These are phyloP conservation scores for Paulownia fortunei DNA, from an alignment of 257 asterid genomes.

Conservation along the genomic window DNA sequence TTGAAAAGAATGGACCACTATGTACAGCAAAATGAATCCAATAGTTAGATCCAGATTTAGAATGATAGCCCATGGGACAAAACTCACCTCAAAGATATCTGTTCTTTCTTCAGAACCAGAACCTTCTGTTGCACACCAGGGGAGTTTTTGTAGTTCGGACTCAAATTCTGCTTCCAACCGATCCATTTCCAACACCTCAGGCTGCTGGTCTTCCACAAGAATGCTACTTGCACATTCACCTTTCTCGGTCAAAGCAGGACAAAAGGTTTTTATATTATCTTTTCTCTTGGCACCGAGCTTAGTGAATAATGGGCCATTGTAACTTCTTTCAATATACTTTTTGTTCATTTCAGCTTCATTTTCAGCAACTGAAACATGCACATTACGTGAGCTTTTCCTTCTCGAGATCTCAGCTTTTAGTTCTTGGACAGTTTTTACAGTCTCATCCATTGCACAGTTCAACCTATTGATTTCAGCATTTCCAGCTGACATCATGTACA, in stretches of 20 bases:
- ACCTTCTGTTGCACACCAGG: slow-evolving; percentile 32
- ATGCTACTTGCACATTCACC: neutral
- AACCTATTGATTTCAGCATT: slow-evolving; percentile 60
- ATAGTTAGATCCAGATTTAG: neutral
- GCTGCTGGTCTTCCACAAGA: slow-evolving; percentile 30
- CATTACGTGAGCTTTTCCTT: too few species aligned
- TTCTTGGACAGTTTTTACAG: too few species aligned
- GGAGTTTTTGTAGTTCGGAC: slow-evolving; percentile 41
- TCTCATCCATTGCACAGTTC: slow-evolving; percentile 51
- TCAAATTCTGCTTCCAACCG: slow-evolving; percentile 41
- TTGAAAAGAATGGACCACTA: neutral
- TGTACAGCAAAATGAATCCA: neutral
- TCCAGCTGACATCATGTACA: slow-evolving; percentile 85
- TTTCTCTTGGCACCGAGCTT: slow-evolving; percentile 17
- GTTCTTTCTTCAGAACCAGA: slow-evolving; percentile 34
- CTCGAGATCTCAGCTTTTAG: too few species aligned
- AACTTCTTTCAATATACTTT: slow-evolving; percentile 19
- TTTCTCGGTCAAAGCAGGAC: neutral
- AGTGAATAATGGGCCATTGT: neutral
- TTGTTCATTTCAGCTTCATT: neutral
- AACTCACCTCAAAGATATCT: slow-evolving; percentile 26
- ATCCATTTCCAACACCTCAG: slow-evolving; percentile 39
- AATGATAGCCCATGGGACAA: neutral
- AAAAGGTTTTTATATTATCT: neutral
- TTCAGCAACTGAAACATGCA: too few species aligned